phyloP scores from a whole-genome alignment of 164 flowering plant species.

The Tinospora cordifolia region DNA sequence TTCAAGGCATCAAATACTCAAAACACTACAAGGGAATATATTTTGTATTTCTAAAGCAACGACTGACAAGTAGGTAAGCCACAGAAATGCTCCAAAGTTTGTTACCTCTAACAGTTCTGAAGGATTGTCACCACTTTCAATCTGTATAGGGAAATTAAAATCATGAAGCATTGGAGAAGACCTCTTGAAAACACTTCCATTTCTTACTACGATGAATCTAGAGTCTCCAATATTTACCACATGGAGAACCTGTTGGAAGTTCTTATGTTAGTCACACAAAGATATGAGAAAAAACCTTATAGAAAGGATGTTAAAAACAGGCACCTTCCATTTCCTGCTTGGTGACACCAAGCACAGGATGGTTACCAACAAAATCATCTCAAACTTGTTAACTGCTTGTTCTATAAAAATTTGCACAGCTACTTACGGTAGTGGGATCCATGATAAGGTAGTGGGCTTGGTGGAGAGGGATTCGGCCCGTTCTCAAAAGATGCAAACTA shows the following conservation, averaged over 20 bases:
- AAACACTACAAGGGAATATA: not conserved
- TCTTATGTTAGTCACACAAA: not conserved
- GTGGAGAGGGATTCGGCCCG: too few relatives aligned
- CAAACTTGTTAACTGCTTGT: too few relatives aligned
- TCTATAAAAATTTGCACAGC: too few relatives aligned
- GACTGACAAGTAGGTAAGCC: not conserved
- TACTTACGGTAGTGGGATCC: too few relatives aligned
- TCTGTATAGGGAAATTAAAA: constrained; percentile 59
- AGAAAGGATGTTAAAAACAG: not conserved
- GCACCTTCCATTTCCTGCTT: not conserved
- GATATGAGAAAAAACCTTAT: not conserved
- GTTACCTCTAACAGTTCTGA: constrained; percentile 48
- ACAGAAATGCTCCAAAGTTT: not conserved
- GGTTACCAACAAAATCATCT: not conserved
- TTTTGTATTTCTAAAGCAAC: not conserved
- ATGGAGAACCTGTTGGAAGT: constrained; percentile 49
- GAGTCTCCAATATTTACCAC: constrained; percentile 78
- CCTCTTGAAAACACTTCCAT: constrained; percentile 45
- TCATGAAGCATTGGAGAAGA: constrained; percentile 62
- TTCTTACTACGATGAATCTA: constrained; percentile 59
- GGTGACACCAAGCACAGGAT: not conserved
- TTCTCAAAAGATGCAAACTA: too few relatives aligned
- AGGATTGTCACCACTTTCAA: constrained; percentile 50
- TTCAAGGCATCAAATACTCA: not conserved
- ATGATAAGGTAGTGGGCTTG: too few relatives aligned